Evolutionary conservation across 495 filamentous ascomycete genomes (phyloP), one percentile per base, ranked within the genome.

Genomic region (Cudoniella acicularis): DNA sequence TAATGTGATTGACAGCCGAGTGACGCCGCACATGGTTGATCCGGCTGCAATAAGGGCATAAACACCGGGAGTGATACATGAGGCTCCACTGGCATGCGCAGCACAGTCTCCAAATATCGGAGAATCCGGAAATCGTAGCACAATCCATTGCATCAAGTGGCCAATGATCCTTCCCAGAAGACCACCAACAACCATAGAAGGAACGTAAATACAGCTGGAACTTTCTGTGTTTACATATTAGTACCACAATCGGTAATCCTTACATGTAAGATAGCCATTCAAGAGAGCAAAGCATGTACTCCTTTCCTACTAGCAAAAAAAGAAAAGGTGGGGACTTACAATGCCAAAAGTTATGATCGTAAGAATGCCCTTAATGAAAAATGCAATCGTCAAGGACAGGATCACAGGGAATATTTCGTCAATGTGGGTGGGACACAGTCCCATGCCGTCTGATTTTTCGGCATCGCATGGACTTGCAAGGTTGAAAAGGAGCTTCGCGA

Each of bases 11-110:
- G 94, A 97, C 26, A 98, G 72, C 26, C 94, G 81, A 11, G 94
- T 98, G 6, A 98, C 94, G 51, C 94, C 94, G 64, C 94, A 98
- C 94, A 98, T 98, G 11, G 93, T 96, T 13, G 92, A 90, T 18
- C 94, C 94, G 49, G 94, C 94, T 23, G 92, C 95, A 54, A 96
- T 90, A 65, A 98, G 80, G 1, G 91, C 94, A 70, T 98, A 98
- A 0, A 98, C 91, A 13, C 94, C 94, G 2, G 94, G 94, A 45
- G 92, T 91, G 55, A 98, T 88, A 69, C 94, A 98, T n/a, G 81
- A 80, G 46, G 88, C 88, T 27, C 87, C 84, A n/a, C 81, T 80
- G 23, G 79, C 80, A 55, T 82, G 78, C 43, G 79, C 80, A 4
- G 87, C 82, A 63, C 94, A 98, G 1, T 77, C 77, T 20, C 83